Conservation (phyloP, 1,139 yeast species). For the Pichia sp. region DNA sequence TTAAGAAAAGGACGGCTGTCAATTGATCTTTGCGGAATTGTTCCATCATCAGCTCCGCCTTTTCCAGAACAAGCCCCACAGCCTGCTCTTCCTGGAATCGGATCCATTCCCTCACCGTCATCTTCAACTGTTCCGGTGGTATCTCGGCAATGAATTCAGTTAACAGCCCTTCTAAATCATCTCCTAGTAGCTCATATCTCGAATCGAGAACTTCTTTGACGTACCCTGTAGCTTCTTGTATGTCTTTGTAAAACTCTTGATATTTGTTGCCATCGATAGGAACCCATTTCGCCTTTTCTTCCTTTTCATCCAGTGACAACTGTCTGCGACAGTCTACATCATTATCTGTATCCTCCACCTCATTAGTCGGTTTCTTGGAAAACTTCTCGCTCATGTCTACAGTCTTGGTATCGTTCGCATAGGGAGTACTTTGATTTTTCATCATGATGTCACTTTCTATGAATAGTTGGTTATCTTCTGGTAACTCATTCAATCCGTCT, state of each 20-base stretch:
- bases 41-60: slow-evolving; percentile 41
- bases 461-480: slow-evolving; percentile 2
- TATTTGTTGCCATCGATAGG: slow-evolving; percentile 14
- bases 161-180: slow-evolving; percentile 61
- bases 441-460: slow-evolving; percentile 10
- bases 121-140: slow-evolving; percentile 64
- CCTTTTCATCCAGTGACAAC: not conserved
- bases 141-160: slow-evolving; percentile 61
- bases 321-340: not conserved
- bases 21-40: slow-evolving; percentile 41
- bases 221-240: slow-evolving; percentile 26
- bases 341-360: not conserved
- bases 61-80: slow-evolving; percentile 32
- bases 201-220: slow-evolving; percentile 28
- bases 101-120: slow-evolving; percentile 73
- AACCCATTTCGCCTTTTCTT: slow-evolving; percentile 14
- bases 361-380: not conserved
- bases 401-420: slow-evolving; percentile 3
- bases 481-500: not conserved
- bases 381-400: not conserved
- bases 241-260: slow-evolving; percentile 18
- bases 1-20: slow-evolving; percentile 38
- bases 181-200: slow-evolving; percentile 29
- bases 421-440: slow-evolving; percentile 26
- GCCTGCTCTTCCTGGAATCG: slow-evolving; percentile 48